Evolutionary conservation across 345 rosid species (phyloP).

Genomic region (Euclidium syriacum): DNA sequence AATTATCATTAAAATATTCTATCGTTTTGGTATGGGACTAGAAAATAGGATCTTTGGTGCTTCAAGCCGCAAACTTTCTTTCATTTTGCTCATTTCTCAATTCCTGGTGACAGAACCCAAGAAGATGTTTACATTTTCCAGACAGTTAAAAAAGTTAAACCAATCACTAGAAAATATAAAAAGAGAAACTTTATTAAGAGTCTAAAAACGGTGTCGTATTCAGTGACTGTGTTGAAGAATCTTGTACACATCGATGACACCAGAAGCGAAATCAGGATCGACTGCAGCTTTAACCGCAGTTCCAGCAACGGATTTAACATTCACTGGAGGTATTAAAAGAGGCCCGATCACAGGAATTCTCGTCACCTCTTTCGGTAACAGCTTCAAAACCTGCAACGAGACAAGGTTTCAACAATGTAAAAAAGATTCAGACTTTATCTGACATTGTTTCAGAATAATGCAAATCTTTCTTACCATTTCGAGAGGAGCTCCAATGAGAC

Average conservation of each 20-base stretch:
- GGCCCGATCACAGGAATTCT: constrained; percentile 54
- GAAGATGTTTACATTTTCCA: background rate
- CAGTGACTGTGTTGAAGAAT: constrained; percentile 35
- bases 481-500: constrained; percentile 56
- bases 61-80: no score
- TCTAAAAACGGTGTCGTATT: background rate
- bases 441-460: background rate
- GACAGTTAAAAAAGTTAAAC: background rate
- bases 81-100: no score
- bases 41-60: background rate
- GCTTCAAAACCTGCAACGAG: constrained; percentile 41
- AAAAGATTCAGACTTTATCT: background rate
- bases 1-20: no score
- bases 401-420: background rate
- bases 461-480: constrained; percentile 40
- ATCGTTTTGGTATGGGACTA: no score
- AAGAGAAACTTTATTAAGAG: background rate
- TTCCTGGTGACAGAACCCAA: background rate
- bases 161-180: background rate
- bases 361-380: constrained; percentile 39
- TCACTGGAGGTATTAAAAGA: constrained; percentile 52
- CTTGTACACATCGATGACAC: constrained; percentile 46
- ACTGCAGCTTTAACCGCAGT: constrained; percentile 54
- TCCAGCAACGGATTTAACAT: constrained; percentile 46
- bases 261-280: constrained; percentile 42